A percentile compares a stretch with the other conserved stretches of the same genome.
Conservation (phyloP, 768 basidiomycete genomes). For the Phanerochaete sordida region DNA sequence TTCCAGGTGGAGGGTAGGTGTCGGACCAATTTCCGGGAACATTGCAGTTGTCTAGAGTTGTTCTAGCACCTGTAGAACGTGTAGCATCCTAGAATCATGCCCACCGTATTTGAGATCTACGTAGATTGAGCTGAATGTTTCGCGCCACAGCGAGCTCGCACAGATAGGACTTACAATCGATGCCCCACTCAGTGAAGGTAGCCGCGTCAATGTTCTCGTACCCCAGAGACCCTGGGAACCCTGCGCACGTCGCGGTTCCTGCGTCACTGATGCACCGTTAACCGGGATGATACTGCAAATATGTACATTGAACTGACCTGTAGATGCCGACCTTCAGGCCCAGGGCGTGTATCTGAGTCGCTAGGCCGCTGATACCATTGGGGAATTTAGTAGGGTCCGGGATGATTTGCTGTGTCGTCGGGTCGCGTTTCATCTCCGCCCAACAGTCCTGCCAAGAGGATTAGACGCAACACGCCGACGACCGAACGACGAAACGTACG, state of each 20-base stretch:
- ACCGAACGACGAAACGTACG: too few species aligned
- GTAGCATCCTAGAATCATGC: too few species aligned
- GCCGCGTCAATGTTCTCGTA: constrained; percentile 46
- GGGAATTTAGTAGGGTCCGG: constrained; percentile 53
- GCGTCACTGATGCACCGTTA: constrained; percentile 52
- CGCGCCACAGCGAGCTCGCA: too few species aligned
- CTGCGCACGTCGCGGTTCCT: constrained; percentile 61
- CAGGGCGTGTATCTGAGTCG: constrained; percentile 41
- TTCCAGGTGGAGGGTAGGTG: constrained; percentile 30
- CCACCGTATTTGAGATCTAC: constrained; percentile 51
- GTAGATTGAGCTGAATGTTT: neutral
- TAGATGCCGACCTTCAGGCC: constrained; percentile 53
- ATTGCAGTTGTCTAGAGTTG: constrained; percentile 58
- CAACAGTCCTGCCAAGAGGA: constrained; percentile 62
- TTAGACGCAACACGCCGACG: too few species aligned
- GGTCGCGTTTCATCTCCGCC: constrained; percentile 37
- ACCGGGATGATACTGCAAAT: constrained; percentile 31
- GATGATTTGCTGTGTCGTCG: constrained; percentile 38
- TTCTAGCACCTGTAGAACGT: too few species aligned
- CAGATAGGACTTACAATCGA: constrained; percentile 46
- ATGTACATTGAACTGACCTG: constrained; percentile 27
- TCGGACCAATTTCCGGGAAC: constrained; percentile 54
- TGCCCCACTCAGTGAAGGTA: constrained; percentile 50
- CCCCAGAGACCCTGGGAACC: constrained; percentile 60
- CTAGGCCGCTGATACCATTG: constrained; percentile 43